These are phyloP conservation scores for Diacronema lutheri DNA, from an alignment of 78 protist genomes.

Conservation along the genomic window DNA sequence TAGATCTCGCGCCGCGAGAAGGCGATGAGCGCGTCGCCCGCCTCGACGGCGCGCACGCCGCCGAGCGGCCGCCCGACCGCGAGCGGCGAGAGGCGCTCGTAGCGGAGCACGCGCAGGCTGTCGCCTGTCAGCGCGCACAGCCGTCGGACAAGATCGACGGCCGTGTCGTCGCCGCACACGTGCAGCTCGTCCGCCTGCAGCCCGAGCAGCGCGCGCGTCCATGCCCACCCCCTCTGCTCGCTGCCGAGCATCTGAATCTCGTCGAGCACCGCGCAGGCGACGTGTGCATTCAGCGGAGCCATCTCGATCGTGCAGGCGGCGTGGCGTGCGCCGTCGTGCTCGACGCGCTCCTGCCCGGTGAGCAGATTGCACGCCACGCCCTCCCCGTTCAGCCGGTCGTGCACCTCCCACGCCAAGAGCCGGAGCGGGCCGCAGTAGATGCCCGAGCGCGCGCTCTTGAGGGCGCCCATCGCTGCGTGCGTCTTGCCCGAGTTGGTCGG, in stretches of 20 bases:
- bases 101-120: not conserved
- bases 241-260: constrained; percentile 10
- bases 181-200: not conserved
- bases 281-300: not conserved
- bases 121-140: not conserved
- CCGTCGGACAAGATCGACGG: not conserved
- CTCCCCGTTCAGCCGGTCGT: not conserved
- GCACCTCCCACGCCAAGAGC: constrained; percentile 21
- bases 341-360: constrained; percentile 6
- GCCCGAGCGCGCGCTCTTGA: not conserved
- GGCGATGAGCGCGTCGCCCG: constrained; percentile 13
- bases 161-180: not conserved
- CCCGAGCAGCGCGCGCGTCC: constrained; percentile 29
- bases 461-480: not conserved
- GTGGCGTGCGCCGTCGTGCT: constrained; percentile 12
- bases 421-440: constrained; percentile 28
- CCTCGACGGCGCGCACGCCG: not conserved
- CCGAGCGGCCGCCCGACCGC: not conserved
- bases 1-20: constrained; percentile 5
- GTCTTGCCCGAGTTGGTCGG: constrained; percentile 24
- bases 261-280: constrained; percentile 18
- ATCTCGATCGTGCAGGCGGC: constrained; percentile 20
- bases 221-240: constrained; percentile 17
- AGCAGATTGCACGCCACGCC: constrained; percentile 16
- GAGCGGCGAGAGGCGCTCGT: not conserved